These are phyloP conservation scores for Suillus decipiens DNA, from an alignment of 768 basidiomycete genomes.

Conservation along the genomic window DNA sequence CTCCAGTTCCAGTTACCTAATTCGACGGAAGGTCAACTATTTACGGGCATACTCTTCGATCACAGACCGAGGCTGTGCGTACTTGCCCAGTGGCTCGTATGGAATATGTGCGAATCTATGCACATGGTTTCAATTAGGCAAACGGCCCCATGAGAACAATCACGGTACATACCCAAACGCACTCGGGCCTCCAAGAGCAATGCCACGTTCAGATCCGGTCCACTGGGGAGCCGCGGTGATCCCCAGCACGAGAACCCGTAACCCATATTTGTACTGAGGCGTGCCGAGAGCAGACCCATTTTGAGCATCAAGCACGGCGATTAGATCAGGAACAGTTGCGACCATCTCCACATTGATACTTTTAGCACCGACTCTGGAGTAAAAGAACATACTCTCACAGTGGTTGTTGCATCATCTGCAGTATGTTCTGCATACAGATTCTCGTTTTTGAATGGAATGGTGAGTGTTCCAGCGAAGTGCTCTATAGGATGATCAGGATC, in stretches of 20 bases:
- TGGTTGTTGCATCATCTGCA: slow-evolving; percentile 27
- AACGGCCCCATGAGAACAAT: background rate
- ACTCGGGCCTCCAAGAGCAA: slow-evolving; percentile 51
- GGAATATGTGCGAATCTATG: slow-evolving; percentile 32
- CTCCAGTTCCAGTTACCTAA: slow-evolving; percentile 12
- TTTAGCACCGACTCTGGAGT: slow-evolving; percentile 3
- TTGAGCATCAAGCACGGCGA: slow-evolving; percentile 63
- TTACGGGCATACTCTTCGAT: slow-evolving; percentile 43
- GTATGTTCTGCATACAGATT: slow-evolving; percentile 52
- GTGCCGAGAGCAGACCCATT: slow-evolving; percentile 63
- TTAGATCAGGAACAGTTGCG: slow-evolving; percentile 65
- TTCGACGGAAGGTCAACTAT: slow-evolving; percentile 5
- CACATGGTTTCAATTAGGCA: slow-evolving; percentile 13
- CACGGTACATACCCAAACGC: slow-evolving; percentile 49
- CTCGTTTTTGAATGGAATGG: slow-evolving; percentile 66
- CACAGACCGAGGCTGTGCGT: slow-evolving; percentile 45
- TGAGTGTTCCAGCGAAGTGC: slow-evolving; percentile 35
- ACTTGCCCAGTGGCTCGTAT: slow-evolving; percentile 43
- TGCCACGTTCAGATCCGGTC: slow-evolving; percentile 49
- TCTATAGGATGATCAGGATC: slow-evolving; percentile 17
- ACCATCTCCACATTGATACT: slow-evolving; percentile 38
- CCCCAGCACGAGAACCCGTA: slow-evolving; percentile 55
- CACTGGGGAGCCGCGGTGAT: slow-evolving; percentile 55
- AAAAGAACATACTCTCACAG: slow-evolving; percentile 14
- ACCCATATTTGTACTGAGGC: slow-evolving; percentile 60